Evolutionary conservation across 2,329 filamentous ascomycete genomes (phyloP).

Genomic region (Fusarium longipes): DNA sequence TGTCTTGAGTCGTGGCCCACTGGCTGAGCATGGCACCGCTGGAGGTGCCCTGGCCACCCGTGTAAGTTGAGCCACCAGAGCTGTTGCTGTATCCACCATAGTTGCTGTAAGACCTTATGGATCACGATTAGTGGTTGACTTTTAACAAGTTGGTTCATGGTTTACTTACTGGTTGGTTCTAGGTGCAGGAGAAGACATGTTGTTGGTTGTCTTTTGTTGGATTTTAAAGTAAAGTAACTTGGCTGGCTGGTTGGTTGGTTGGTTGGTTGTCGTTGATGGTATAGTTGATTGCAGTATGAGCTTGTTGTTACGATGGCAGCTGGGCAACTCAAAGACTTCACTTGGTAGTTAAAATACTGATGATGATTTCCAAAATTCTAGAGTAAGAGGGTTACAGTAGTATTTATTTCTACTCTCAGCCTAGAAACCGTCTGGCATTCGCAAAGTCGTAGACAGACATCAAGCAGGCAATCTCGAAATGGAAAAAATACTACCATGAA

Average conservation of each 20-base stretch:
- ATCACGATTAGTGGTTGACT: neutral
- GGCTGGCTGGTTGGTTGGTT: neutral
- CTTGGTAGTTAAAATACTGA: neutral
- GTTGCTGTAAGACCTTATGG: conserved; percentile 14
- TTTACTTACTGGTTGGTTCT: conserved; percentile 22
- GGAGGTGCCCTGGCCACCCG: conserved; percentile 22
- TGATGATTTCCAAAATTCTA: neutral
- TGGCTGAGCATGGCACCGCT: conserved; percentile 7
- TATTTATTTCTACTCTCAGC: conserved; percentile 5
- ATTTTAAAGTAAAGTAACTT: neutral
- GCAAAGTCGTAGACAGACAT: conserved; percentile 22
- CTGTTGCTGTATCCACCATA: neutral
- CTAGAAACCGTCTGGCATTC: neutral
- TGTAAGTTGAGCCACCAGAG: conserved; percentile 30
- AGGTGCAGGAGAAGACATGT: conserved; percentile 29
- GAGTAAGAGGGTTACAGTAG: neutral
- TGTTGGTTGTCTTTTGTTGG: conserved; percentile 5
- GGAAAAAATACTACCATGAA: conserved; percentile 30
- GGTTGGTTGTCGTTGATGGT: conserved; percentile 2
- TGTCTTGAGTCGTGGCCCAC: conserved; percentile 26
- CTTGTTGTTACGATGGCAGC: neutral
- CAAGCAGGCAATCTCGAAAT: conserved; percentile 16
- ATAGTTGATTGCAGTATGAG: neutral
- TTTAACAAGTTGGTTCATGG: neutral
- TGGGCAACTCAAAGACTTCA: neutral